Percentiles rank a stretch among this genome's conserved stretches.
Evolutionary conservation across 805 yeast genomes (phyloP).

Genomic region (Candida coquimbonensis): DNA sequence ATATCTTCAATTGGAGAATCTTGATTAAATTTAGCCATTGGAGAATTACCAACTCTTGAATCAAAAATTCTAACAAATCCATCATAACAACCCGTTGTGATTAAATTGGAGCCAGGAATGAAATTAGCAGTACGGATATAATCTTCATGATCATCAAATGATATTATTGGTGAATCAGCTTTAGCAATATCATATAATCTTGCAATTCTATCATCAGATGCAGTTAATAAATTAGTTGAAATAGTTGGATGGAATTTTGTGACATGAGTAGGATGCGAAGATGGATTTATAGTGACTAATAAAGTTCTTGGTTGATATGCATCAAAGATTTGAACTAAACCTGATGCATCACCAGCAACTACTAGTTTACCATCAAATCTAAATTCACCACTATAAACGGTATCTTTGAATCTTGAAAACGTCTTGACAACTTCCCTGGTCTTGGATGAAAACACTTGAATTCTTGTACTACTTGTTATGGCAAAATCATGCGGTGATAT

Average conservation of each 20-base stretch:
- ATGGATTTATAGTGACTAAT: slow-evolving; percentile 74
- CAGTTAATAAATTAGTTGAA: slow-evolving; percentile 71
- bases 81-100: slow-evolving; percentile 94
- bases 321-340: slow-evolving; percentile 86
- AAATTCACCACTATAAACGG: slow-evolving; percentile 87
- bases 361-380: slow-evolving; percentile 85
- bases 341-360: slow-evolving; percentile 94
- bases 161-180: slow-evolving; percentile 62
- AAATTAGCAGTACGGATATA: slow-evolving; percentile 80
- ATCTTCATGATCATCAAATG: slow-evolving; percentile 73
- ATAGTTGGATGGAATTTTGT: slow-evolving; percentile 82
- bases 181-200: slow-evolving; percentile 84
- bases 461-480: slow-evolving; percentile 82
- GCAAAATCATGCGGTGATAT: slow-evolving; percentile 86
- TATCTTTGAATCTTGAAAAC: slow-evolving; percentile 80
- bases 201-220: slow-evolving; percentile 85
- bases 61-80: slow-evolving; percentile 81
- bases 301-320: slow-evolving; percentile 72
- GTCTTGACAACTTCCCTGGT: slow-evolving; percentile 89
- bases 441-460: slow-evolving; percentile 89
- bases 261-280: slow-evolving; percentile 85
- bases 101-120: slow-evolving; percentile 70
- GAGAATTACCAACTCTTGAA: slow-evolving; percentile 50
- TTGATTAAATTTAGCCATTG: slow-evolving; percentile 64
- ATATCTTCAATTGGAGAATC: slow-evolving; percentile 81